A percentile compares a stretch with the other conserved stretches of the same genome.
Conservation (phyloP, 2,329 filamentous ascomycete species). For the Albophoma yamanashiensis region DNA sequence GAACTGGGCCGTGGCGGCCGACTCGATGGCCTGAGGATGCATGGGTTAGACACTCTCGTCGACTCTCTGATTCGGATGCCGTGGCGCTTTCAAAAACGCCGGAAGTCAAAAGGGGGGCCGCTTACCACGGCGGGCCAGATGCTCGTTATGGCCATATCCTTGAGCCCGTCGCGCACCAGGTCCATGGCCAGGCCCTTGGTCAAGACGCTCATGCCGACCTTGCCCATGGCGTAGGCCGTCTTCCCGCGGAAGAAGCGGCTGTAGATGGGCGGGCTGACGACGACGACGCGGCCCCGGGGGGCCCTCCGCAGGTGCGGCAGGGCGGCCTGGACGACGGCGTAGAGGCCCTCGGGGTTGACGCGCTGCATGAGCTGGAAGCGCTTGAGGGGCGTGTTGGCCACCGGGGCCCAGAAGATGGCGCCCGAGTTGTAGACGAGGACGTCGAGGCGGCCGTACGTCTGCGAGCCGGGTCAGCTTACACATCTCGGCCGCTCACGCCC, state of each 20-base stretch:
- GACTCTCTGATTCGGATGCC: background rate
- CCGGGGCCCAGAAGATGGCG: slow-evolving; percentile 74
- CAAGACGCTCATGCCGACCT: slow-evolving; percentile 72
- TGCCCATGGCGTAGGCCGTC: slow-evolving; percentile 71
- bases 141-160: slow-evolving; percentile 65
- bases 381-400: slow-evolving; percentile 62
- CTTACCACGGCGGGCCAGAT: slow-evolving; percentile 71
- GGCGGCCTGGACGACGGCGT: slow-evolving; percentile 56
- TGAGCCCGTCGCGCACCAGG: slow-evolving; percentile 44
- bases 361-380: slow-evolving; percentile 71
- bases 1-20: slow-evolving; percentile 56
- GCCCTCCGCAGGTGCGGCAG: slow-evolving; percentile 50
- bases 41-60: background rate
- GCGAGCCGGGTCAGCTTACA: background rate
- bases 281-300: slow-evolving; percentile 55
- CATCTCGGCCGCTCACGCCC: too few species aligned
- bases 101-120: background rate
- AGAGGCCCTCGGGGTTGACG: slow-evolving; percentile 67
- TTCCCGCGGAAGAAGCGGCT: slow-evolving; percentile 77
- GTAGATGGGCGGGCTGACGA: slow-evolving; percentile 79
- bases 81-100: background rate
- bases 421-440: slow-evolving; percentile 75
- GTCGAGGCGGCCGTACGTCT: slow-evolving; percentile 55
- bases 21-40: slow-evolving; percentile 50
- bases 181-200: slow-evolving; percentile 79